Evolutionary conservation across 2,329 filamentous ascomycete genomes (phyloP), one percentile per base, ranked within the genome.

Genomic region (Penicillium sp.): DNA sequence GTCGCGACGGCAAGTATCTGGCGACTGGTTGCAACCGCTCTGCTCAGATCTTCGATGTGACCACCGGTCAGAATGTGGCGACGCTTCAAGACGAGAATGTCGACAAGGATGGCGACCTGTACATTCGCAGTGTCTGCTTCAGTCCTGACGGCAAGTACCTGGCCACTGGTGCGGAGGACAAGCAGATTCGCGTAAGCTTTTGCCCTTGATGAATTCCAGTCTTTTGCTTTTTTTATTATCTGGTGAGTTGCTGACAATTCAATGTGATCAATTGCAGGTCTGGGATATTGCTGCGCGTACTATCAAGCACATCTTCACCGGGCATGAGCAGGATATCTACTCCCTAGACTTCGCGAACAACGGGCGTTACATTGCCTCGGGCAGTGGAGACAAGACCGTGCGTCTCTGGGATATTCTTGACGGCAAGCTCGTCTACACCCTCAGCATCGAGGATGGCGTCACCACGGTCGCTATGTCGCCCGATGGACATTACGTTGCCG

Each of bases 41-140:
- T n/a, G 94, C 94, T n/a, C 93, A 97, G 75, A 99, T 99, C 65
- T 99, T 94, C 72, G 94, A 99, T 60, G 93, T 97, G 34, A 82
- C 85, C 64, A 89, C 85, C 13, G 94, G 94, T 49, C 85, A 90
- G 62, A 94, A 93, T 71, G 86, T 97, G 46, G 94, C 90, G 61
- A 88, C 94, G 52, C 80, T 97, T 27, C 91, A 96, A 72, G 94
- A 99, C 65, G 89, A 93, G 63, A 88, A 82, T 39, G 90, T 91
- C 39, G 91, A 95, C 61, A 86, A 92, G 63, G 87, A 89, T 48
- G 92, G 93, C 23, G 94, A 99, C 74, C 80, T 99, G 26, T 99
- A 97, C 74, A 99, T 99, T 64, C 82, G 94, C 64, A 97, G 93
- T 66, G 94, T 99, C 48, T 99, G 94, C 80, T 99, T 99, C 81